Evolutionary conservation across 2,329 filamentous ascomycete genomes (phyloP), one percentile per base, ranked within the genome.

Genomic region (Gaeumannomyces sp.): DNA sequence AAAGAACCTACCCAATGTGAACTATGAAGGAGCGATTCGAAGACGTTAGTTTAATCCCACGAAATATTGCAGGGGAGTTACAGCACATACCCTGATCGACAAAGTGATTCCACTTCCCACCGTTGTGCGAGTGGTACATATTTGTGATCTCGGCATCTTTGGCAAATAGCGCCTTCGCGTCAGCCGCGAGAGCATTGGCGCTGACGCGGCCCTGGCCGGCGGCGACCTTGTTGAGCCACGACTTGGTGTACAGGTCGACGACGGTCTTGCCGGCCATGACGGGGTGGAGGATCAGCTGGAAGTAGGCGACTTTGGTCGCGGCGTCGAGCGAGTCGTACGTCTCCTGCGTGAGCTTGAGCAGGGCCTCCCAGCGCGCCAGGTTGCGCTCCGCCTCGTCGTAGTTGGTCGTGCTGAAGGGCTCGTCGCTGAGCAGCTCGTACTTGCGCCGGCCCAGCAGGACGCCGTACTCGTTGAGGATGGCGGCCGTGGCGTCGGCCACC

Each of bases 301-400:
- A 87, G 73, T 84, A 86, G 1, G 83, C 75, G 10, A 79, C 73
- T 64, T 80, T 78, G 4, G 76, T 72, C 1, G 74, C 76, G 0
- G 70, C 68, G 0, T 78, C 70, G 16, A 86, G 73, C 4, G 71
- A 71, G 64, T 80, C 74, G 65, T 82, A 79, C 1, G 83, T 71
- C 1, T 72, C 71, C 65, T 82, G 76, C 0, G 83, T 80, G 28
- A 75, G 73, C 13, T 73, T 70, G 3, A 76, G 75, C 64, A 86
- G 75, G 1, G 74, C 71, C 14, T 76, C 72, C 84, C 85, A 87
- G 62, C 81, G 78, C 1, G 76, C 74, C 22, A 85, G 75, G 10
- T 85, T 78, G 1, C 71, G 74, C 64, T 85, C 83, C 16, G 83
- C 84, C 71, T 88, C 84, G 66, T 83, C 78, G 71, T 87, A 87